Conservation (phyloP, 495 filamentous ascomycete genomes). For the Neurospora intermedia region DNA sequence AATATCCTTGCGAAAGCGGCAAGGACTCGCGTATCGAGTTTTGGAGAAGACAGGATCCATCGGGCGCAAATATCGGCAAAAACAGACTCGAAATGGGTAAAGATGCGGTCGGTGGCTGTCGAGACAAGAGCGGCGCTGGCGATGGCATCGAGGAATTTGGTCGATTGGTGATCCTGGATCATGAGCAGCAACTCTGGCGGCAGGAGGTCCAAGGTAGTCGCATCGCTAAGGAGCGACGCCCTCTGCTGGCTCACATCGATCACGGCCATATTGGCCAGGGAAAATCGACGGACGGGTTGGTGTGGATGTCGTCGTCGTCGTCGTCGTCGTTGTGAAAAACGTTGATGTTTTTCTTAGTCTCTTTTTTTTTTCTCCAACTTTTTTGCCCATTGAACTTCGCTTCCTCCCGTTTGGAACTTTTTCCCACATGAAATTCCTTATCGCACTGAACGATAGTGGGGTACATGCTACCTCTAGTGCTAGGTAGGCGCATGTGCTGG, state of each 20-base stretch:
- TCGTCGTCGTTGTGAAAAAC: not conserved
- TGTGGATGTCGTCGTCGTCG: constrained; percentile 1
- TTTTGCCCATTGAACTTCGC: constrained; percentile 10
- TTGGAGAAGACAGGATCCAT: constrained; percentile 46
- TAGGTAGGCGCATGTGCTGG: not conserved
- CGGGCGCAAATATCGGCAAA: constrained; percentile 72
- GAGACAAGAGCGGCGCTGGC: constrained; percentile 55
- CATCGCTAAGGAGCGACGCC: constrained; percentile 26
- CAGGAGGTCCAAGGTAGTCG: constrained; percentile 39
- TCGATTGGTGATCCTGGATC: constrained; percentile 50
- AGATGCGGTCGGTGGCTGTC: constrained; percentile 53
- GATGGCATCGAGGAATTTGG: constrained; percentile 59
- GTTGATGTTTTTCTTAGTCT: constrained; percentile 17
- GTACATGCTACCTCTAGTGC: not conserved
- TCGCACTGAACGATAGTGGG: not conserved
- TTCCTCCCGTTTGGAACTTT: not conserved
- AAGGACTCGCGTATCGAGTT: constrained; percentile 43
- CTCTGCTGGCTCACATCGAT: constrained; percentile 34
- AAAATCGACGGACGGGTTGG: constrained; percentile 1
- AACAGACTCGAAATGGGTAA: constrained; percentile 55
- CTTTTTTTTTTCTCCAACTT: constrained; percentile 12
- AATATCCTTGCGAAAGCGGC: constrained; percentile 69
- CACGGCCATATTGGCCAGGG: constrained; percentile 25
- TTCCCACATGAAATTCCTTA: not conserved
- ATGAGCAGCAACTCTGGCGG: constrained; percentile 55